Percentiles rank a stretch among this genome's conserved stretches.
These are phyloP conservation scores for Kwoniella sp. DNA, from an alignment of 768 basidiomycete genomes.

Conservation along the genomic window DNA sequence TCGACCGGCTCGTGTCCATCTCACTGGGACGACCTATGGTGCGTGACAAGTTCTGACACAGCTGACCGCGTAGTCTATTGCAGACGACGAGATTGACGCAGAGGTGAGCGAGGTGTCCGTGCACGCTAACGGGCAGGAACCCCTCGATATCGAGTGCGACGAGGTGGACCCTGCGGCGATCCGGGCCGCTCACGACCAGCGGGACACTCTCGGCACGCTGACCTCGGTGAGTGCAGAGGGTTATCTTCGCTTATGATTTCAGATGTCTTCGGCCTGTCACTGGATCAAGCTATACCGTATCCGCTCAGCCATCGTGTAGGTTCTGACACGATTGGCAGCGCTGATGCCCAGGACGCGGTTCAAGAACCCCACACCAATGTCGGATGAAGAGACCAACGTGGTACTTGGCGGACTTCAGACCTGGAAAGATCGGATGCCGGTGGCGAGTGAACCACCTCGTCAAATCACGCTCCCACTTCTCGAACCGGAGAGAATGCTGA, in stretches of 20 bases:
- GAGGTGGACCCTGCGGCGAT: not conserved
- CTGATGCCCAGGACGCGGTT: not conserved
- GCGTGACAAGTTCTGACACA: not conserved
- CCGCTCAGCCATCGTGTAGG: not conserved
- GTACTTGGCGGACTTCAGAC: not conserved
- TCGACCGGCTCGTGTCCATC: not conserved
- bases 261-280: not conserved
- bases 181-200: not conserved
- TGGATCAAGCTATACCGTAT: not conserved
- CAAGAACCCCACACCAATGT: not conserved
- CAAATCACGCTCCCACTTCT: not conserved
- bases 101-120: not conserved
- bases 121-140: not conserved
- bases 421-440: not conserved
- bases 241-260: not conserved
- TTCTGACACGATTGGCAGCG: too few species aligned
- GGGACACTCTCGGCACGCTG: not conserved
- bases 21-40: not conserved
- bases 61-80: too few species aligned
- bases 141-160: not conserved
- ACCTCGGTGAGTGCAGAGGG: not conserved
- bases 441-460: not conserved
- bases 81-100: not conserved
- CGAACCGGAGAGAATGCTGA: not conserved
- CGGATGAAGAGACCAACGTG: not conserved